These are phyloP conservation scores for Coemansia sp. DNA, from an alignment of 192 early-diverging fungal species.

Conservation along the genomic window DNA sequence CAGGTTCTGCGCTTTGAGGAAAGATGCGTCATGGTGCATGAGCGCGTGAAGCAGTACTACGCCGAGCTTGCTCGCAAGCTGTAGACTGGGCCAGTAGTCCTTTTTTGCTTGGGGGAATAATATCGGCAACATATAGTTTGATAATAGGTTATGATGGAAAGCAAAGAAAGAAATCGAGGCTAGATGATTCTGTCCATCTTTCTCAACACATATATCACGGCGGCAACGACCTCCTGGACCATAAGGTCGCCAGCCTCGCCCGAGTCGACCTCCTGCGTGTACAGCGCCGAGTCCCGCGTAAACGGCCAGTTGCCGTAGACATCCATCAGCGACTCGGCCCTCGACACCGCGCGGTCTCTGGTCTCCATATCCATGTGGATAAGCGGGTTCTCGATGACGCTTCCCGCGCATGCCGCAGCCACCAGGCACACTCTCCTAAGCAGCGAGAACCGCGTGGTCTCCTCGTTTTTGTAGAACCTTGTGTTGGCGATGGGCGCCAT, in stretches of 20 bases:
- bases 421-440: conserved; percentile 86
- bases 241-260: conserved; percentile 56
- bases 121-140: background rate
- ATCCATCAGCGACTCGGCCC: conserved; percentile 89
- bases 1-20: conserved; percentile 72
- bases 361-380: conserved; percentile 80
- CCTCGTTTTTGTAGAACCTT: conserved; percentile 40
- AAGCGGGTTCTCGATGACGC: conserved; percentile 96
- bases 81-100: background rate
- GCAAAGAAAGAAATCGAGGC: background rate
- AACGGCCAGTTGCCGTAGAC: conserved; percentile 81
- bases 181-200: conserved; percentile 87
- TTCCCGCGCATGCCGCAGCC: conserved; percentile 94
- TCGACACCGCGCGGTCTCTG: conserved; percentile 83
- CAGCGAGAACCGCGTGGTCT: conserved; percentile 55
- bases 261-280: conserved; percentile 59
- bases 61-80: conserved; percentile 43
- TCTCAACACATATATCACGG: conserved; percentile 83
- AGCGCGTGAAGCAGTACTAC: conserved; percentile 72
- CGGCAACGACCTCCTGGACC: conserved; percentile 70
- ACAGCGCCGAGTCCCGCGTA: conserved; percentile 60
- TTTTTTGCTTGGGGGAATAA: too few species aligned
- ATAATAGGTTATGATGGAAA: background rate
- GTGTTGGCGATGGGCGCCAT: conserved; percentile 32
- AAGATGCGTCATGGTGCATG: conserved; percentile 71